A percentile compares a stretch with the other conserved stretches of the same genome.
Conservation (phyloP, 1,139 yeast species). For the Geotrichum candidum region DNA sequence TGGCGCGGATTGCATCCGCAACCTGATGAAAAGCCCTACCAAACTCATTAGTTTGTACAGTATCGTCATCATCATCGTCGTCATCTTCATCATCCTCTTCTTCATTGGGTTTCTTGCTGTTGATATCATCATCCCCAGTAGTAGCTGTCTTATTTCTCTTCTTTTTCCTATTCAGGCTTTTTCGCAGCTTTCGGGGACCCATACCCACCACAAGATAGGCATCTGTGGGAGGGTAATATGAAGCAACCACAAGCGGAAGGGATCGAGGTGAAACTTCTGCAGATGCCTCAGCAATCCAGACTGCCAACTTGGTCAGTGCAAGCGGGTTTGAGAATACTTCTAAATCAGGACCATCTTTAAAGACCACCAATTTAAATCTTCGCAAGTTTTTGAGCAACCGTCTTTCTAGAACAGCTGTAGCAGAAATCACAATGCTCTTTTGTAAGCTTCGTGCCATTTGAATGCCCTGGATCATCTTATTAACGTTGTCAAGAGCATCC, state of each 20-base stretch:
- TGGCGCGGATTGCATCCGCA: slow-evolving; percentile 76
- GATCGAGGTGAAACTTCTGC: slow-evolving; percentile 68
- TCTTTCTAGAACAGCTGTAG: slow-evolving; percentile 81
- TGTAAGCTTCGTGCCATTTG: slow-evolving; percentile 77
- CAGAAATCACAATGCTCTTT: slow-evolving; percentile 79
- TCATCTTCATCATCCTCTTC: slow-evolving; percentile 30
- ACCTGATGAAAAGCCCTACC: slow-evolving; percentile 87
- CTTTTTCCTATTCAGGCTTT: slow-evolving; percentile 23
- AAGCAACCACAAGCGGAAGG: slow-evolving; percentile 82
- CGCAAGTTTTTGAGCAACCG: slow-evolving; percentile 72
- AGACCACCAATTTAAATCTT: slow-evolving; percentile 76
- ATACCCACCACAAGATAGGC: slow-evolving; percentile 86
- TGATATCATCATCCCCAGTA: neutral
- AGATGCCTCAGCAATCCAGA: slow-evolving; percentile 87
- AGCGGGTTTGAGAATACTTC: slow-evolving; percentile 77
- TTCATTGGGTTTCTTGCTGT: slow-evolving; percentile 16
- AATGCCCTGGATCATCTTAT: slow-evolving; percentile 61
- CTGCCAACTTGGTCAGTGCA: slow-evolving; percentile 74
- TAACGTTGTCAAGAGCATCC: slow-evolving; percentile 76
- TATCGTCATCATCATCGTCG: slow-evolving; percentile 37
- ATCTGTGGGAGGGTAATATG: slow-evolving; percentile 66
- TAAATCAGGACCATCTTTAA: slow-evolving; percentile 84
- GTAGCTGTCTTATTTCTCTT: slow-evolving; percentile 14
- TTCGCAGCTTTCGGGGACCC: slow-evolving; percentile 73
- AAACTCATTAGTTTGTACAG: slow-evolving; percentile 52